Evolutionary conservation across 1,284 basidiomycete genomes (phyloP).

Genomic region (Pseudozyma tsukubaensis): DNA sequence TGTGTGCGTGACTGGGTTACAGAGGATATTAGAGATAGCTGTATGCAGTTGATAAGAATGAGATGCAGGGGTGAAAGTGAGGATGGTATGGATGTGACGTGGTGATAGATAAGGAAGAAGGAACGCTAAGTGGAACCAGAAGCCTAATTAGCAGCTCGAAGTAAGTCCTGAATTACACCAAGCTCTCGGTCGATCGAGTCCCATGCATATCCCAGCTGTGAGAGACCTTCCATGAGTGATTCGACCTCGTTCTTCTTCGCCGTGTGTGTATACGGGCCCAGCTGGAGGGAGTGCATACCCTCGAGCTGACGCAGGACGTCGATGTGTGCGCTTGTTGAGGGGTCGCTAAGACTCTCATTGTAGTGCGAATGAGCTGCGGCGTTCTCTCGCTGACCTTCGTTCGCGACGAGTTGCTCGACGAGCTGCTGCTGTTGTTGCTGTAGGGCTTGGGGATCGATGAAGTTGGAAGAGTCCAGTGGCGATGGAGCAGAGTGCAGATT

Average conservation of each 20-base stretch:
- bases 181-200: conserved; percentile 60
- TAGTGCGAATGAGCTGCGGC: not conserved
- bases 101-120: too few relatives aligned
- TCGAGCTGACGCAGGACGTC: conserved; percentile 39
- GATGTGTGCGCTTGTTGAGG: conserved; percentile 14
- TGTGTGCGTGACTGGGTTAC: too few relatives aligned
- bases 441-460: conserved; percentile 38
- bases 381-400: conserved; percentile 18
- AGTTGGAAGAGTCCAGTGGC: conserved; percentile 11
- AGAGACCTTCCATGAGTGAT: conserved; percentile 55
- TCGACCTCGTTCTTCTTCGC: conserved; percentile 60
- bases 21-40: too few relatives aligned
- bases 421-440: conserved; percentile 28
- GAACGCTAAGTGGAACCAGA: not conserved
- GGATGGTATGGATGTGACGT: too few relatives aligned
- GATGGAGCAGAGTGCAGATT: conserved; percentile 1
- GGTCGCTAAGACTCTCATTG: conserved; percentile 7
- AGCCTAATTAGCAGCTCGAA: conserved; percentile 23
- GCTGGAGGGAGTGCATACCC: conserved; percentile 39
- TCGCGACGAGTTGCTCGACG: conserved; percentile 12
- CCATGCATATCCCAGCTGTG: conserved; percentile 64
- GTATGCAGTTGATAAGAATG: too few relatives aligned
- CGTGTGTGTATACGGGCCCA: conserved; percentile 56
- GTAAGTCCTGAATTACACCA: conserved; percentile 50
- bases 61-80: too few relatives aligned